Evolutionary conservation across 192 early-diverging fungal genomes (phyloP).

Genomic region (Backusella psychrophila): DNA sequence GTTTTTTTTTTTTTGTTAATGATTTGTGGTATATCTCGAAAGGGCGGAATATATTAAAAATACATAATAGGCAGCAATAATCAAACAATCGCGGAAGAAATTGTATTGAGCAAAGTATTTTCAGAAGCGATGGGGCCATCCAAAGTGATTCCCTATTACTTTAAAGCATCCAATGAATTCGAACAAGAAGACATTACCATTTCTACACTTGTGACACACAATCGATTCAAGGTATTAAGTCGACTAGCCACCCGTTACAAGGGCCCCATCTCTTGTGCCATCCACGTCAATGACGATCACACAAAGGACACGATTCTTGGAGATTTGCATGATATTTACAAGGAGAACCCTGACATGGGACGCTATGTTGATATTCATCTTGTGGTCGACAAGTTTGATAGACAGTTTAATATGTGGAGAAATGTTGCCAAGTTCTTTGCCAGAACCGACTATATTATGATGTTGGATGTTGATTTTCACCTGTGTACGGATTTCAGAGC

Average conservation of each 20-base stretch:
- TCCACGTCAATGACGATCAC: slow-evolving; percentile 57
- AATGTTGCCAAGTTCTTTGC: slow-evolving; percentile 64
- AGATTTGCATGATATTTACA: slow-evolving; percentile 49
- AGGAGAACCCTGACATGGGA: slow-evolving; percentile 46
- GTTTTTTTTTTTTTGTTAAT: neutral
- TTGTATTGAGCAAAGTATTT: slow-evolving; percentile 56
- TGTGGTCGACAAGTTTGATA: slow-evolving; percentile 57
- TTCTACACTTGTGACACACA: slow-evolving; percentile 54
- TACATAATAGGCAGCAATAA: neutral
- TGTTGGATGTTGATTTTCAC: slow-evolving; percentile 62
- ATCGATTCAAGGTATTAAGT: slow-evolving; percentile 52
- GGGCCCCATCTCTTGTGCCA: slow-evolving; percentile 56
- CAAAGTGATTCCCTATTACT: slow-evolving; percentile 63
- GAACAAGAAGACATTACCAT: slow-evolving; percentile 59
- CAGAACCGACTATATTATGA: slow-evolving; percentile 56
- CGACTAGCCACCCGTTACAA: slow-evolving; percentile 51
- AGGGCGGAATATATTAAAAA: neutral
- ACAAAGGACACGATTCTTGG: slow-evolving; percentile 43
- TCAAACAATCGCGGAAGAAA: slow-evolving; percentile 43
- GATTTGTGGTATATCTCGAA: neutral
- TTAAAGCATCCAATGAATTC: slow-evolving; percentile 40
- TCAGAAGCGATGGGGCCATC: slow-evolving; percentile 57
- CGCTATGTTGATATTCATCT: slow-evolving; percentile 57
- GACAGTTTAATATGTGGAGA: slow-evolving; percentile 68
- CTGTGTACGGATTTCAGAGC: slow-evolving; percentile 53